Evolutionary conservation across 768 basidiomycete genomes (phyloP).

Genomic region (Mycena epipterygia): DNA sequence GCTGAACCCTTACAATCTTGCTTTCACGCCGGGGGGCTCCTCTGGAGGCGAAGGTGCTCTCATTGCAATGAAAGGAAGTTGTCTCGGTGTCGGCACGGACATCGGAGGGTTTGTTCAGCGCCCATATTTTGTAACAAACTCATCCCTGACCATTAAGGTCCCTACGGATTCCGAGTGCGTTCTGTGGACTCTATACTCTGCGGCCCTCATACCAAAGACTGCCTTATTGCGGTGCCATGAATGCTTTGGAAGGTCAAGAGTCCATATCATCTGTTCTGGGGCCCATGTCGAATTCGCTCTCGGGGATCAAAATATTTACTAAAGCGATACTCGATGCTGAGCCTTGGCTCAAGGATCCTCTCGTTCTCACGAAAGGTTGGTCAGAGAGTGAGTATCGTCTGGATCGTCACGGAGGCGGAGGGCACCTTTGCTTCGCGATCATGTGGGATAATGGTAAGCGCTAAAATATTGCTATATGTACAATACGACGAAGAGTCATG

Average conservation of each 20-base stretch:
- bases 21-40: constrained; percentile 72
- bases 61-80: constrained; percentile 69
- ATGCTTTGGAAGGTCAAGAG: constrained; percentile 69
- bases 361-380: constrained; percentile 64
- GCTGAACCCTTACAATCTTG: constrained; percentile 69
- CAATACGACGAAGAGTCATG: constrained; percentile 23
- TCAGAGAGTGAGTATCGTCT: constrained; percentile 59
- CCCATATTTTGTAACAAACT: not conserved
- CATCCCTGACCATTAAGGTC: constrained; percentile 49
- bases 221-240: constrained; percentile 67
- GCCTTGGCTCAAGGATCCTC: constrained; percentile 71
- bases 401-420: constrained; percentile 59
- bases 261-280: constrained; percentile 69
- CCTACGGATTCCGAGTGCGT: constrained; percentile 68
- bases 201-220: constrained; percentile 69
- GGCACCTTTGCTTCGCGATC: constrained; percentile 62
- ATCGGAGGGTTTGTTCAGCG: constrained; percentile 63
- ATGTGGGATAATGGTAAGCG: constrained; percentile 61
- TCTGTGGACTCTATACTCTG: constrained; percentile 71
- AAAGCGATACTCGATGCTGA: constrained; percentile 62
- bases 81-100: constrained; percentile 75
- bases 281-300: constrained; percentile 65
- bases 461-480: not conserved
- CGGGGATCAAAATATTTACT: constrained; percentile 67
- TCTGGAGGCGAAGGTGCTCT: constrained; percentile 79